Evolutionary conservation across 2,329 filamentous ascomycete species (phyloP), one percentile per base, ranked within the genome.

Genomic region (Sclerotinia trifoliorum): DNA sequence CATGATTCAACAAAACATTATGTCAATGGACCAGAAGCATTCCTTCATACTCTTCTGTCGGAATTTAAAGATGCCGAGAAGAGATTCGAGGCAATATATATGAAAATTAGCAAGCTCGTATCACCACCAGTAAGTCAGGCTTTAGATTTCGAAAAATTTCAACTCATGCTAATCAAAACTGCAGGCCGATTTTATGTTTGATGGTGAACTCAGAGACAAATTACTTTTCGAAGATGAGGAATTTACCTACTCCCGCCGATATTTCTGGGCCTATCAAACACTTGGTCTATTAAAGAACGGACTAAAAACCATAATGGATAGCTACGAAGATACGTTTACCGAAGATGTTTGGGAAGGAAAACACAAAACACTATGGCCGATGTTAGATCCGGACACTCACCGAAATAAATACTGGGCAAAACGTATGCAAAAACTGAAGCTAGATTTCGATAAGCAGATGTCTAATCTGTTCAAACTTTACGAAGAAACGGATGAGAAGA

Each of bases 241-340:
- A 66, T 88, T 87, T 73, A 88, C 86, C 1, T 88, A 86, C 0
- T 66, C 63, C n/a, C 52, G 63, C 17, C 81, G 86, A 21, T 88
- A 88, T 73, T 88, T 88, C 74, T 88, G 86, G 83, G 85, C 85
- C 0, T 87, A 84, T 73, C 86, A 88, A 76, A 86, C 85, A 3
- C 81, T 88, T 4, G 85, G 84, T 48, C 83, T 85, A 46, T 83
- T 88, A 72, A 88, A 86, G 72, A 84, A 85, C 61, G 82, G 82
- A 70, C 86, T 88, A 74, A 84, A 85, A 71, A 80, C 83, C 42
- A 87, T 88, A 81, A 80, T 86, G 13, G 79, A 84, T 58, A 81
- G 84, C 13, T 88, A 86, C 73, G 78, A 82, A 66, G 83, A 86
- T 65, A 85, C 82, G 2, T 88, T 88, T 73, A 85, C 81, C 1